phyloP scores from a whole-genome alignment of 2,329 filamentous ascomycete genomes.

The Hypoxylon sp. region DNA sequence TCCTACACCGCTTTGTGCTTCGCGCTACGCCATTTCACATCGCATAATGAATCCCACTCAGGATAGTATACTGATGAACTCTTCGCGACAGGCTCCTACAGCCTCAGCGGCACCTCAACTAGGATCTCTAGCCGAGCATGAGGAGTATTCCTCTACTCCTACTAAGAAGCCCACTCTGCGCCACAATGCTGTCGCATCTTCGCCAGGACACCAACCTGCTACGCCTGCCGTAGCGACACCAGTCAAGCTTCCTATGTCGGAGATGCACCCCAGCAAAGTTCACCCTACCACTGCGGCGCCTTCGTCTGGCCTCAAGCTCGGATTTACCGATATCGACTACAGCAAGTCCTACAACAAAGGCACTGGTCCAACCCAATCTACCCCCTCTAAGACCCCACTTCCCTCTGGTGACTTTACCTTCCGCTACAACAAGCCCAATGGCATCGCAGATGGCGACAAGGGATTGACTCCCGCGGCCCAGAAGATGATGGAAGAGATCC shows the following conservation, averaged over 20 bases:
- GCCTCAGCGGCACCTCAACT: slow-evolving; percentile 46
- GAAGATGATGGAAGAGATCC: slow-evolving; percentile 71
- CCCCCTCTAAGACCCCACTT: slow-evolving; percentile 67
- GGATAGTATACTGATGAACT: slow-evolving; percentile 12
- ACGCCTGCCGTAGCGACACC: slow-evolving; percentile 73
- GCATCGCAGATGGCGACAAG: slow-evolving; percentile 53
- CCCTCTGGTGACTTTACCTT: slow-evolving; percentile 72
- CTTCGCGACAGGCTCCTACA: slow-evolving; percentile 35
- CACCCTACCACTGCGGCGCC: slow-evolving; percentile 79
- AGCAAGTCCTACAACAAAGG: slow-evolving; percentile 55
- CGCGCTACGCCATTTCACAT: slow-evolving; percentile 5
- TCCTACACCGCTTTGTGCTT: slow-evolving; percentile 22
- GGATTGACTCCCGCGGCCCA: slow-evolving; percentile 69
- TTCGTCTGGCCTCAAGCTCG: slow-evolving; percentile 82
- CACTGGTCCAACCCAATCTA: slow-evolving; percentile 60
- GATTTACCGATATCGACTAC: slow-evolving; percentile 80
- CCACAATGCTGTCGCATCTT: slow-evolving; percentile 48
- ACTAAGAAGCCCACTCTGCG: slow-evolving; percentile 40
- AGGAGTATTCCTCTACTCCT: slow-evolving; percentile 47
- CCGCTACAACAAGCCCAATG: slow-evolving; percentile 61
- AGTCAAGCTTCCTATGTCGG: slow-evolving; percentile 74
- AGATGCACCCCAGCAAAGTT: slow-evolving; percentile 91
- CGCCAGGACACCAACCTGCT: slow-evolving; percentile 48
- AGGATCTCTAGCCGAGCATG: slow-evolving; percentile 55
- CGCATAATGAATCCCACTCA: not conserved